A percentile compares a stretch with the other conserved stretches of the same genome.
Conservation (phyloP, 805 yeast species). For the Tetrapisispora nanseiensis region DNA sequence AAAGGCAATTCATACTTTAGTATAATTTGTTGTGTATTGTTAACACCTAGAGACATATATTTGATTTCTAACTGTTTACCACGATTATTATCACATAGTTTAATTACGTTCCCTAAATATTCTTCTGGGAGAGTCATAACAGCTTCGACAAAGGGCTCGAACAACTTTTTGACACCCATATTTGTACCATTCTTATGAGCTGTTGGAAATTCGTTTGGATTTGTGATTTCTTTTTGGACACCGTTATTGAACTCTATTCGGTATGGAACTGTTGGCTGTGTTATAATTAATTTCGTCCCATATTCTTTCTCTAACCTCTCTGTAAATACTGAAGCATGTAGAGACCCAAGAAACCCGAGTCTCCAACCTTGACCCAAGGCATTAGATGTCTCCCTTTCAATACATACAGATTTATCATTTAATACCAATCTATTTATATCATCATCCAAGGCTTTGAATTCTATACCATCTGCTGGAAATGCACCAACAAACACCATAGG, state of each 20-base stretch:
- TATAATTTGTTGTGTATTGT: conserved; percentile 49
- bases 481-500: conserved; percentile 99
- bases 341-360: conserved; percentile 84
- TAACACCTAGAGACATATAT: conserved; percentile 31
- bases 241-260: conserved; percentile 63
- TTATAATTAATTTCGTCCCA: conserved; percentile 83
- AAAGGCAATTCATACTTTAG: conserved; percentile 75
- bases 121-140: conserved; percentile 87
- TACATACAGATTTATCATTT: conserved; percentile 84
- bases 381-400: conserved; percentile 83
- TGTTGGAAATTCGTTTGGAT: conserved; percentile 72
- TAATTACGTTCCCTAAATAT: conserved; percentile 77
- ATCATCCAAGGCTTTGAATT: conserved; percentile 82
- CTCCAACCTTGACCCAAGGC: conserved; percentile 98
- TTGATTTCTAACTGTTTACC: conserved; percentile 76
- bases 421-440: conserved; percentile 79
- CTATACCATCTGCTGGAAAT: conserved; percentile 90
- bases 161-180: conserved; percentile 32
- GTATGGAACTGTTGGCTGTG: conserved; percentile 95
- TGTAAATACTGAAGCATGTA: conserved; percentile 90
- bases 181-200: conserved; percentile 18
- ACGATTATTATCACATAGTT: conserved; percentile 72
- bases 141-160: conserved; percentile 87
- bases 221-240: conserved; percentile 55
- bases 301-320: conserved; percentile 89